Conservation (phyloP, 2,329 filamentous ascomycete species). For the Bipolaris zeicola region DNA sequence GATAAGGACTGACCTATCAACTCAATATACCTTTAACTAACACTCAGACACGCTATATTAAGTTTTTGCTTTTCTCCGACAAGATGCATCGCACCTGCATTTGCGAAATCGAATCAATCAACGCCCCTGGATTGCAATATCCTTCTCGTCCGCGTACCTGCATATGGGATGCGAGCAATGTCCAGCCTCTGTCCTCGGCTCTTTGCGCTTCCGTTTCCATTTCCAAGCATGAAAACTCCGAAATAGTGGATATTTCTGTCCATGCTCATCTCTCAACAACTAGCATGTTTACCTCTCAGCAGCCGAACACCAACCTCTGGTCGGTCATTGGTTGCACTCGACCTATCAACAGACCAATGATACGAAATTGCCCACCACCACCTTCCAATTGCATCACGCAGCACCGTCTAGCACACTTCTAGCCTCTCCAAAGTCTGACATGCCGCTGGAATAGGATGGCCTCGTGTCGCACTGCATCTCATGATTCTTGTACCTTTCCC, state of each 20-base stretch:
- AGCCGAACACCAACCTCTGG: conserved; percentile 16
- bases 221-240: conserved; percentile 20
- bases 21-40: too few relatives aligned
- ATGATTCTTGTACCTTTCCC: conserved; percentile 11
- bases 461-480: conserved; percentile 21
- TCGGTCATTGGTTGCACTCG: conserved; percentile 35
- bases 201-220: not conserved
- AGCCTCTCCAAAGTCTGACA: conserved; percentile 15
- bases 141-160: not conserved
- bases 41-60: too few relatives aligned
- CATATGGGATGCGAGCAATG: not conserved
- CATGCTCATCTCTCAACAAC: conserved; percentile 16
- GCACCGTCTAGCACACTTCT: conserved; percentile 26
- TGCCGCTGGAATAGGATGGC: conserved; percentile 12
- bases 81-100: too few relatives aligned
- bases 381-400: conserved; percentile 33
- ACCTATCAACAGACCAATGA: conserved; percentile 36
- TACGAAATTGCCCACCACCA: conserved; percentile 26
- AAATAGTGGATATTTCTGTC: conserved; percentile 30
- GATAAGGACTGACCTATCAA: too few relatives aligned
- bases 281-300: conserved; percentile 14
- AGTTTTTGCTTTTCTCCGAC: too few relatives aligned
- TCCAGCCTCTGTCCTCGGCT: not conserved
- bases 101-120: too few relatives aligned
- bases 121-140: too few relatives aligned